phyloP scores from a whole-genome alignment of 345 rosid genomes.

The Streptanthus diversifolius region DNA sequence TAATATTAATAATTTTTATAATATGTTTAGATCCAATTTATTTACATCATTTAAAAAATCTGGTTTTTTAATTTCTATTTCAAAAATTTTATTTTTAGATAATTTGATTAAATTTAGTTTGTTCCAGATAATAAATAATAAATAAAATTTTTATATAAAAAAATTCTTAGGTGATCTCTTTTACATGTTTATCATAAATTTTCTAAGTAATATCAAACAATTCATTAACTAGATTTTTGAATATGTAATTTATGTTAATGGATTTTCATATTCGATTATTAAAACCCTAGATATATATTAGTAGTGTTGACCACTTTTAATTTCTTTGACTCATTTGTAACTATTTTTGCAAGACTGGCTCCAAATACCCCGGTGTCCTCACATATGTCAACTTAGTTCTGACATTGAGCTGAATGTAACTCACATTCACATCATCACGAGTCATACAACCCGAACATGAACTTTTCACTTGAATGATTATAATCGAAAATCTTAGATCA shows the following conservation, averaged over 20 bases:
- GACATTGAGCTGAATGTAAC: not conserved
- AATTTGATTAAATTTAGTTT: not conserved
- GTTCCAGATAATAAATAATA: no score
- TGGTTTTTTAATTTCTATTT: not conserved
- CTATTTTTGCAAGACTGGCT: not conserved
- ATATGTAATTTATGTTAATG: not conserved
- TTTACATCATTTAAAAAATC: not conserved
- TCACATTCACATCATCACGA: constrained; percentile 6
- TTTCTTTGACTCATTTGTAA: not conserved
- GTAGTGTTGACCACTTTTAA: no score
- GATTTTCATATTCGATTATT: not conserved
- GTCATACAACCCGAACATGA: not conserved
- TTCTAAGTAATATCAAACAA: not conserved
- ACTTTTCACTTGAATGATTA: not conserved
- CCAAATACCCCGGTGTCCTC: not conserved
- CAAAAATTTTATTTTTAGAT: no score
- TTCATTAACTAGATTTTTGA: not conserved
- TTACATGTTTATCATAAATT: not conserved
- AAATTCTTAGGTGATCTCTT: not conserved
- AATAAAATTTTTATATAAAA: not conserved
- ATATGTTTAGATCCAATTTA: not conserved
- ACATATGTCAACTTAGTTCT: not conserved
- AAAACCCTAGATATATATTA: not conserved
- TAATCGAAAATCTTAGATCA: not conserved
- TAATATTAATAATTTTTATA: no score